Conservation (phyloP, 108 stramenopile species). For the Bacterosira constricta region DNA sequence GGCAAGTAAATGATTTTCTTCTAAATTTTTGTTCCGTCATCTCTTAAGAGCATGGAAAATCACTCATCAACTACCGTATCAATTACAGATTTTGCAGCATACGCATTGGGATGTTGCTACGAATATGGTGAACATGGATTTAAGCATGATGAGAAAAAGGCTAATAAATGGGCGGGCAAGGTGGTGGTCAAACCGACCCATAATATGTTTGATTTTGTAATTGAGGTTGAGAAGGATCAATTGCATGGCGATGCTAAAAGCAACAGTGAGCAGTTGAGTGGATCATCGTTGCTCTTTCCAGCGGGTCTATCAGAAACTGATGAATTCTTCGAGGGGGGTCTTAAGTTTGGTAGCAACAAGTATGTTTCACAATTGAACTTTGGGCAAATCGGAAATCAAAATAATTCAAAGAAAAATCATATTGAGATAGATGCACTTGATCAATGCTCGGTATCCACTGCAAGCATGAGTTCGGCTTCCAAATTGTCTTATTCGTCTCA, state of each 20-base stretch:
- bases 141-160: slow-evolving; percentile 14
- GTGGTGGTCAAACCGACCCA: slow-evolving; percentile 4
- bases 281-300: neutral
- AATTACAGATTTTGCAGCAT: slow-evolving; percentile 23
- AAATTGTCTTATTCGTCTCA: neutral
- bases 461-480: neutral
- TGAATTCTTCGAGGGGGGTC: too few relatives aligned
- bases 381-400: too few relatives aligned
- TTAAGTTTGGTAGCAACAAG: too few relatives aligned
- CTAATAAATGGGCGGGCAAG: slow-evolving; percentile 11
- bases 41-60: neutral
- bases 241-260: too few relatives aligned
- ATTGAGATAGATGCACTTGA: neutral
- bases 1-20: slow-evolving; percentile 2
- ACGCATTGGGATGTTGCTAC: slow-evolving; percentile 24
- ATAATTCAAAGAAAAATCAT: neutral
- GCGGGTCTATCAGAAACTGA: neutral
- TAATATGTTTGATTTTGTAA: neutral
- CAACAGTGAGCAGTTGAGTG: neutral
- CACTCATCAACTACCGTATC: neutral
- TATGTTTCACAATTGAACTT: too few relatives aligned
- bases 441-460: neutral
- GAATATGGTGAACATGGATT: slow-evolving; percentile 11
- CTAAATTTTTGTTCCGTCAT: neutral
- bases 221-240: too few relatives aligned